Base-by-base conservation (phyloP, 306 rosid species). In the Myrica gale region DNA sequence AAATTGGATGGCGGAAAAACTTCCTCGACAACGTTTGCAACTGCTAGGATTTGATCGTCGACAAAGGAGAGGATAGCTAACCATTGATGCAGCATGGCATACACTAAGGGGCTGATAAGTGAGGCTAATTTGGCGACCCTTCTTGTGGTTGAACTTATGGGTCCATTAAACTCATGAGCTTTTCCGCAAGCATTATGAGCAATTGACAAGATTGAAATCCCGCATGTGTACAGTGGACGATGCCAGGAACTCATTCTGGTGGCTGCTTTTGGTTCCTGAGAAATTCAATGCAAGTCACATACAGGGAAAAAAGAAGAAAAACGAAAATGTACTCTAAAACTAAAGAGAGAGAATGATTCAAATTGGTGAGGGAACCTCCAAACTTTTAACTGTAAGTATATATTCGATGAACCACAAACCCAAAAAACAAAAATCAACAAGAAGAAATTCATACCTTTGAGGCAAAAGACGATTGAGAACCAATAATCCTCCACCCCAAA, bases 191-290 rank as follows among this genome's bases (percentile, higher is more conserved):
- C 69, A 69, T 69, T 78, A 76, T 79, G 69, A 21, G 82, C 85
- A 78, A 86, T 78, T 67, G 82, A 72, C 55, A 89, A 56, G 26
- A 86, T 54, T 2, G 97, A 82, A 73, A 78, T 85, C 54, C 87
- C 97, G 70, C 86, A 87, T 16, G 92, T 81, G 62, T 83, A 93
- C 75, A 89, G 71, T 0, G 93, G 98, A 32, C 84, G 88, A 57
- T 76, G 80, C 81, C 93, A 76, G 45, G 79, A 41, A 73, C 85
- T 81, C 85, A 69, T 86, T 86, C 56, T 82, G 71, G 5, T 6
- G 3, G 52, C 47, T 76, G 56, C 21, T 45, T 63, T 47, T 79
- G 78, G 70, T 58, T 84, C 79, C 91, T 84, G 79, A 63, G 57
- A 71, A 82, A 44, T 66, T 50, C 32, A 26, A 26, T 26, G 32